Evolutionary conservation across 768 basidiomycete genomes (phyloP).

Genomic region (Macrolepiota fuliginosa): DNA sequence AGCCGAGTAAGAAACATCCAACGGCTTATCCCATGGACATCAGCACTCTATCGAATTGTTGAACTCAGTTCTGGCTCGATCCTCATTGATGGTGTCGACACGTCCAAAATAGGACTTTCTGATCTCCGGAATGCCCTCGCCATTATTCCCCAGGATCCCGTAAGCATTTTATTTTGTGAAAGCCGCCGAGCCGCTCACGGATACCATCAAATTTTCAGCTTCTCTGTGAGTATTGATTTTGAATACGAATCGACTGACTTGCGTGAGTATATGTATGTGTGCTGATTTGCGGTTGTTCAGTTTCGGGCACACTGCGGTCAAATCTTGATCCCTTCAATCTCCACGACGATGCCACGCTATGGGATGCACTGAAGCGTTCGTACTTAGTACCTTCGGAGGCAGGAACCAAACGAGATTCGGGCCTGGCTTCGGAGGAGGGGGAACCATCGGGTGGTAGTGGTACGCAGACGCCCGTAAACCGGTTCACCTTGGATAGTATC

Average conservation of each 20-base stretch:
- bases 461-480: slow-evolving; percentile 44
- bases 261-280: background rate
- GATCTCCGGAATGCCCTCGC: slow-evolving; percentile 68
- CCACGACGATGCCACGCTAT: slow-evolving; percentile 77
- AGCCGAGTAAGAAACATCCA: background rate
- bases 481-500: slow-evolving; percentile 79
- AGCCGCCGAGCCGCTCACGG: slow-evolving; percentile 7
- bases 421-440: slow-evolving; percentile 30
- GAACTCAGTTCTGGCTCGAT: slow-evolving; percentile 78
- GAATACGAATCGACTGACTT: background rate
- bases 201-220: slow-evolving; percentile 29
- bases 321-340: slow-evolving; percentile 90
- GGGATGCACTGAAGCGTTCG: slow-evolving; percentile 85
- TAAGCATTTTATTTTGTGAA: slow-evolving; percentile 30
- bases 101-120: slow-evolving; percentile 74
- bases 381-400: slow-evolving; percentile 52
- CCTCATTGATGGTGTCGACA: slow-evolving; percentile 78
- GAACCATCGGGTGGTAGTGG: slow-evolving; percentile 38
- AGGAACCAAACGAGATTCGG: slow-evolving; percentile 35
- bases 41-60: slow-evolving; percentile 79
- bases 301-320: slow-evolving; percentile 78
- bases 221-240: slow-evolving; percentile 35
- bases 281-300: slow-evolving; percentile 26
- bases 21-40: background rate
- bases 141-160: slow-evolving; percentile 85